Evolutionary conservation across 2,329 filamentous ascomycete species (phyloP).

Genomic region (Pyricularia grisea): DNA sequence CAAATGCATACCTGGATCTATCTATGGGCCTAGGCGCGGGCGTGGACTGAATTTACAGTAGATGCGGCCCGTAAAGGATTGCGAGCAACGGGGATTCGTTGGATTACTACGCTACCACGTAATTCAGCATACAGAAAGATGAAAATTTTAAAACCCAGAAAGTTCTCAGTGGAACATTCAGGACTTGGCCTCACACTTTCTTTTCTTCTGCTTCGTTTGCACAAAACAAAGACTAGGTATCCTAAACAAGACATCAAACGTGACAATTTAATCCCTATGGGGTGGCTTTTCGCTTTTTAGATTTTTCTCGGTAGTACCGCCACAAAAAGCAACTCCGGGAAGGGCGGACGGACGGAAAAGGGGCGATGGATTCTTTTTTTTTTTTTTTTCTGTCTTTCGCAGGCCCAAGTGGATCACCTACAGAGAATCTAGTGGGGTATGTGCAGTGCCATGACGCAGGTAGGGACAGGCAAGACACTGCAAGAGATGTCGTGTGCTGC

Average conservation of each 20-base stretch:
- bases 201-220: not conserved
- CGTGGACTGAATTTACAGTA: not conserved
- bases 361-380: not conserved
- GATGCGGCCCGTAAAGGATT: not conserved
- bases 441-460: not conserved
- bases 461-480: not conserved
- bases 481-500: not conserved
- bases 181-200: not conserved
- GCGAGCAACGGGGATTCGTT: not conserved
- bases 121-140: not conserved
- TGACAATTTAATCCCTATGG: not conserved
- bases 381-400: too few species aligned
- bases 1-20: not conserved
- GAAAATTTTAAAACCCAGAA: not conserved
- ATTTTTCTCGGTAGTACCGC: not conserved
- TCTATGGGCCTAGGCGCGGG: not conserved
- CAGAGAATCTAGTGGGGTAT: not conserved
- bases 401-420: not conserved
- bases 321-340: not conserved
- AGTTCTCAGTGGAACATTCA: not conserved
- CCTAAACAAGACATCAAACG: not conserved
- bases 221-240: not conserved
- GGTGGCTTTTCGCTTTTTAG: constrained; percentile 5
- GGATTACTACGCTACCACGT: not conserved
- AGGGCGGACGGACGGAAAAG: not conserved